Percentiles rank a stretch among this genome's conserved stretches.
phyloP scores from a whole-genome alignment of 345 rosid species.

The Syzygium oleosum region DNA sequence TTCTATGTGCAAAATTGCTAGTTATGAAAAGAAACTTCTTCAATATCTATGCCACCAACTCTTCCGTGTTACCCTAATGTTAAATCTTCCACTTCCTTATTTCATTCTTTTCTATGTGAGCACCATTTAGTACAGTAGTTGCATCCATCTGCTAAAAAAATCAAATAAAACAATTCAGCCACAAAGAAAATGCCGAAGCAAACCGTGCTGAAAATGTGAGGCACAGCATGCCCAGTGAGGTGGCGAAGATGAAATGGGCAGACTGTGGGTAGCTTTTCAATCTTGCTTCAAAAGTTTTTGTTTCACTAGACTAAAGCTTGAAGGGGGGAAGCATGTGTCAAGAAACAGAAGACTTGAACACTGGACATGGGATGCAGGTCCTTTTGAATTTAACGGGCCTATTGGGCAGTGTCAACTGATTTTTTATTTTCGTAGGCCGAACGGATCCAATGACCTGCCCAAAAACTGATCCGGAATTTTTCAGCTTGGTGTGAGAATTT shows the following conservation, averaged over 20 bases:
- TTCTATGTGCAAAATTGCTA: background rate
- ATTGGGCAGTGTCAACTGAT: background rate
- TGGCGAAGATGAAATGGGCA: background rate
- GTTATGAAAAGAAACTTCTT: background rate
- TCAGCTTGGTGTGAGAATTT: background rate
- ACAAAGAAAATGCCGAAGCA: background rate
- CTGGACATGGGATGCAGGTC: background rate
- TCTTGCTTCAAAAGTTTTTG: background rate
- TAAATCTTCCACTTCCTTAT: background rate
- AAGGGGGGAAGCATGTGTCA: background rate
- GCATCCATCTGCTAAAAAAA: background rate
- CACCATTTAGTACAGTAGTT: background rate
- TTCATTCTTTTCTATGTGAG: background rate
- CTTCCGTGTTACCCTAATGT: background rate
- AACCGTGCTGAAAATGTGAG: background rate
- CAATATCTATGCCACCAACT: background rate
- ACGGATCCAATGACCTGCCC: background rate
- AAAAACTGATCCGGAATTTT: background rate
- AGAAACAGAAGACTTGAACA: background rate
- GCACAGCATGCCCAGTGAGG: background rate
- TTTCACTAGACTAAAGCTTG: background rate
- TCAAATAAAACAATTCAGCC: background rate
- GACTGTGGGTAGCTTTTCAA: background rate
- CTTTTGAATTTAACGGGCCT: background rate
- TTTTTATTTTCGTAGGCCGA: background rate